Evolutionary conservation across 1,284 basidiomycete genomes (phyloP).

Genomic region (Malassezia sp.): DNA sequence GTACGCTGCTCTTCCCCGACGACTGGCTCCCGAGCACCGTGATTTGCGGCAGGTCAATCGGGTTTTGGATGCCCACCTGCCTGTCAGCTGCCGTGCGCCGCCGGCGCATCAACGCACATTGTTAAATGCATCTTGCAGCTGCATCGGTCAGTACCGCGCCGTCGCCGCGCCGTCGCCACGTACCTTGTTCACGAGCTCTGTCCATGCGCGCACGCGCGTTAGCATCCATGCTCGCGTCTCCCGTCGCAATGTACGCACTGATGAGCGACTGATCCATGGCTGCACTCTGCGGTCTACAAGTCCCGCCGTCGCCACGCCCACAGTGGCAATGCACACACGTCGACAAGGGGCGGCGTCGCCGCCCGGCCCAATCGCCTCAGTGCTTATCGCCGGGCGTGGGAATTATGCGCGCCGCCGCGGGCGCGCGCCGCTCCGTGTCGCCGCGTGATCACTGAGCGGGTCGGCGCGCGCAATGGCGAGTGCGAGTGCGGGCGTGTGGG

Average conservation of each 20-base stretch:
- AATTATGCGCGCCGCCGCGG: neutral
- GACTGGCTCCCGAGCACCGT: constrained; percentile 48
- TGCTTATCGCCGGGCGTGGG: neutral
- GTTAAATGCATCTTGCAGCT: constrained; percentile 34
- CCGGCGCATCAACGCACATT: constrained; percentile 16
- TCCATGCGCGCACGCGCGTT: neutral
- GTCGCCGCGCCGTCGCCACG: neutral
- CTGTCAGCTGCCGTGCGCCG: constrained; percentile 3
- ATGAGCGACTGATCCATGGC: constrained; percentile 27
- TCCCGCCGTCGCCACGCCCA: no score
- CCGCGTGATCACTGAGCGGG: no score
- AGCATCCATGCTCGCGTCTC: neutral
- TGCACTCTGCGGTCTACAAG: no score
- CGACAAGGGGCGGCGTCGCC: neutral
- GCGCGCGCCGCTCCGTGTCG: neutral
- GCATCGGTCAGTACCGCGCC: neutral
- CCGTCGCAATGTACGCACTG: constrained; percentile 12
- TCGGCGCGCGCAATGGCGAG: no score
- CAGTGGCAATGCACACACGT: neutral
- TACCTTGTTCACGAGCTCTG: constrained; percentile 24
- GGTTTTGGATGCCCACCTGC: constrained; percentile 38
- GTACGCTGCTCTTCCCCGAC: constrained; percentile 51
- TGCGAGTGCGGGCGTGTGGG: no score
- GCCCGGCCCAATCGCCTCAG: neutral
- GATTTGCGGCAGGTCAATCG: constrained; percentile 53